Conservation (phyloP, 345 rosid species). For the Sisymbrium altissimum region DNA sequence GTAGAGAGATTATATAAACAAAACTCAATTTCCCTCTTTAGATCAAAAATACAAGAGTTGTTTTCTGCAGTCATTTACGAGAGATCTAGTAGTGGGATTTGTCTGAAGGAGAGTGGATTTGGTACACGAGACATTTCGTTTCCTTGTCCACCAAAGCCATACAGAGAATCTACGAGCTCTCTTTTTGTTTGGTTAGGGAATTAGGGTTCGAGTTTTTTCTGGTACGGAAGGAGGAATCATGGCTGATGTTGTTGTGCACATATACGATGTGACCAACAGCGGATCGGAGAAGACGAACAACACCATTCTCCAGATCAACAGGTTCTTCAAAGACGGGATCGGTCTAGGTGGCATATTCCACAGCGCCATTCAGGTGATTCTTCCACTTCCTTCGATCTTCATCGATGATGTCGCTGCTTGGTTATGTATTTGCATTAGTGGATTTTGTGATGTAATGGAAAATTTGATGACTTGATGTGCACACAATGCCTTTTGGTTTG, state of each 20-base stretch:
- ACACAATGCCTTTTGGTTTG: background rate
- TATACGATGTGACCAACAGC: constrained; percentile 92
- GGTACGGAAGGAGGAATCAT: constrained; percentile 22
- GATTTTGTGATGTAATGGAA: background rate
- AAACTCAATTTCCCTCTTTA: background rate
- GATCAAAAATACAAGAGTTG: background rate
- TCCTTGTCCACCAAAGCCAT: background rate
- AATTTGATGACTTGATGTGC: background rate
- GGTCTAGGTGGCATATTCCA: constrained; percentile 88
- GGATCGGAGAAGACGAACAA: constrained; percentile 94
- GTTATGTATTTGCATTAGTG: background rate
- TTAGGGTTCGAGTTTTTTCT: constrained; percentile 38
- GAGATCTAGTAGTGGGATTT: background rate
- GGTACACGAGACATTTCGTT: background rate
- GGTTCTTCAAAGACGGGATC: constrained; percentile 89
- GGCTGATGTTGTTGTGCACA: constrained; percentile 80
- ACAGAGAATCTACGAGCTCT: background rate
- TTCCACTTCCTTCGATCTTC: background rate
- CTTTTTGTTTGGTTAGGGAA: background rate
- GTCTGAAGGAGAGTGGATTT: background rate
- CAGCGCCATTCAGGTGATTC: constrained; percentile 86
- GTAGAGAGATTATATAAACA: too few relatives aligned
- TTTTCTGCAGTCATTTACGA: background rate
- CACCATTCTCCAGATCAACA: constrained; percentile 87
- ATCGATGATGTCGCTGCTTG: background rate